Evolutionary conservation across 177 flowering plant species (phyloP).

Genomic region (Telopea speciosissima): DNA sequence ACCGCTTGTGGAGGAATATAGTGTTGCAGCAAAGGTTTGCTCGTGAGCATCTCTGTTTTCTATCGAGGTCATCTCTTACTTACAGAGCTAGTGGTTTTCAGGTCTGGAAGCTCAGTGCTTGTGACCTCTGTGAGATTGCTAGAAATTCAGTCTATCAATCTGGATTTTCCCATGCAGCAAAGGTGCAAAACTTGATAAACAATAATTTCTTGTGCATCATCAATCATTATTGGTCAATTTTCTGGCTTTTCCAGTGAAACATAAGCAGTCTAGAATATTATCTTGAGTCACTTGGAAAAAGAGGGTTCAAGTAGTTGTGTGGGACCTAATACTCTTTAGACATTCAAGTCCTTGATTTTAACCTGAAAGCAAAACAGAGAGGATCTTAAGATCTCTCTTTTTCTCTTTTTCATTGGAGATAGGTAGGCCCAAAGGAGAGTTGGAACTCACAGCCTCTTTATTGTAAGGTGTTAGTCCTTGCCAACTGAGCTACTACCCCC

Average conservation of each 20-base stretch:
- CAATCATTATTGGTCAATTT: not conserved
- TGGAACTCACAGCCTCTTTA: no score
- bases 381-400: no score
- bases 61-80: not conserved
- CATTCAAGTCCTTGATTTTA: no score
- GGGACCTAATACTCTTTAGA: not conserved
- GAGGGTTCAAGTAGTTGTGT: not conserved
- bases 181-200: slow-evolving; percentile 25
- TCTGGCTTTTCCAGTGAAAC: not conserved
- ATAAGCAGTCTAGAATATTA: not conserved
- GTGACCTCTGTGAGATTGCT: slow-evolving; percentile 63
- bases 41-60: not conserved
- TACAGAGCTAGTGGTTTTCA: slow-evolving; percentile 16
- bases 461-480: no score
- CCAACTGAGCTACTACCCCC: no score
- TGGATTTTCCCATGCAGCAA: slow-evolving; percentile 49
- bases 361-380: not conserved
- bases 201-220: not conserved
- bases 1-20: slow-evolving; percentile 64
- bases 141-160: slow-evolving; percentile 63
- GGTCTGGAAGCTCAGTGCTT: slow-evolving; percentile 65
- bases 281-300: not conserved
- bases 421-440: no score
- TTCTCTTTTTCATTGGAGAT: no score
- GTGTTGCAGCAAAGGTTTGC: slow-evolving; percentile 53